Base-by-base conservation (phyloP, 306 rosid species). In the Glycine latifolia region DNA sequence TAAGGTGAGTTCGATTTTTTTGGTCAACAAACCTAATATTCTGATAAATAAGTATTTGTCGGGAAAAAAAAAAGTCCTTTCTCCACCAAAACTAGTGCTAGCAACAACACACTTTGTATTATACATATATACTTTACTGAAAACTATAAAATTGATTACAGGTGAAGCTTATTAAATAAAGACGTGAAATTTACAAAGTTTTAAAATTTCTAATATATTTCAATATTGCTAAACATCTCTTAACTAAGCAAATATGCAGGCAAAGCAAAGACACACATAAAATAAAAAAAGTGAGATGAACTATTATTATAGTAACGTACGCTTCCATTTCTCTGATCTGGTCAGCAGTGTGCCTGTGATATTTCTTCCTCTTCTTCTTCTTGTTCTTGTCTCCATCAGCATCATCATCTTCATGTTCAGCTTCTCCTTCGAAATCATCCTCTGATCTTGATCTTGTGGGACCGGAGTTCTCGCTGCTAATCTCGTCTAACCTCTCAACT, bases 271-370 rank as follows among this genome's bases (percentile, higher is more conserved):
- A 26, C 31, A 26, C 31, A 26, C 31, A 26, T 2, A 26, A 26
- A 26, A 26, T 1, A 26, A 26, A n/a, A 20, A 26, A 26, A 26
- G 31, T 26, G 31, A 26, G 31, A 26, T 26, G 0, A 26, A 26
- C 2, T 1, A 26, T 26, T 26, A 26, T 26, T 26, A 26, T 26
- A 26, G 31, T 26, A 26, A 26, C 31, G 31, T 26, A 92, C 98
- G 97, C 92, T 91, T 96, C 99, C 99, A 96, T 93, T 88, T 91
- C 97, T 92, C 91, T 86, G 87, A 93, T 96, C 81, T 96, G 98
- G 14, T 93, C 92, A 13, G 90, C 85, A 33, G 98, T 96, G 86
- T 96, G 99, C 35, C 99, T 79, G 31, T 96, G 99, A 83, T 96
- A 96, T 82, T 96, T 96, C 87, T 96, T 96, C 62, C 97, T 91